Conservation (phyloP, 1,284 basidiomycete genomes). For the Ceratobasidium sp. region DNA sequence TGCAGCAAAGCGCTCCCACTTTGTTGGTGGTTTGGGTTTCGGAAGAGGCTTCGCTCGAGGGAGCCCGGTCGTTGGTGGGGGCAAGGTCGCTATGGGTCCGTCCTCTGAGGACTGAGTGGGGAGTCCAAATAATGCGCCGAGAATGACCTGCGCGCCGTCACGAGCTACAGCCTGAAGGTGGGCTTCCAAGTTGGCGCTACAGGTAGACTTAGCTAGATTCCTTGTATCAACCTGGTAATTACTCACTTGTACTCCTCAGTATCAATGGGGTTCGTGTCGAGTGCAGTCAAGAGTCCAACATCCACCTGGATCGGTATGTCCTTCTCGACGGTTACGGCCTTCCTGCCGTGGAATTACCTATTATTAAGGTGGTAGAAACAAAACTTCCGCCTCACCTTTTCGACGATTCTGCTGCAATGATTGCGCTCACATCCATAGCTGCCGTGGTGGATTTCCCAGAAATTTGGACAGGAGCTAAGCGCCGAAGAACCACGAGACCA, state of each 20-base stretch:
- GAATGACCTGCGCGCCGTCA: constrained; percentile 84
- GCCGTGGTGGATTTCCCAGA: constrained; percentile 7
- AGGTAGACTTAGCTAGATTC: background rate
- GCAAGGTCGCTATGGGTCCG: constrained; percentile 85
- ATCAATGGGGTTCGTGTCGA: constrained; percentile 87
- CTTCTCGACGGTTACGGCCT: constrained; percentile 74
- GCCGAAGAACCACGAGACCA: constrained; percentile 11
- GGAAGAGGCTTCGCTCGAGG: constrained; percentile 93
- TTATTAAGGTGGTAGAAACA: constrained; percentile 11
- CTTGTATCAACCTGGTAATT: background rate
- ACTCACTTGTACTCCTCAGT: constrained; percentile 76
- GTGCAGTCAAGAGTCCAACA: constrained; percentile 80
- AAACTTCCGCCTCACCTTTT: constrained; percentile 61
- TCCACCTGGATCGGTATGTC: constrained; percentile 84
- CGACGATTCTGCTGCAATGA: constrained; percentile 70
- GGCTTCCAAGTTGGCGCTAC: constrained; percentile 72
- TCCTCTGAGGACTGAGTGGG: constrained; percentile 78
- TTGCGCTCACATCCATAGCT: constrained; percentile 78
- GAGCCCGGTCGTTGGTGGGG: constrained; percentile 74
- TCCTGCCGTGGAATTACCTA: constrained; percentile 55
- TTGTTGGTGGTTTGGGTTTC: constrained; percentile 89
- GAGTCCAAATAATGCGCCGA: constrained; percentile 81
- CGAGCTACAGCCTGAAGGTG: constrained; percentile 82
- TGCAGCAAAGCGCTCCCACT: constrained; percentile 96
- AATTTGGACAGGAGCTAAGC: constrained; percentile 39